Evolutionary conservation across 2,329 filamentous ascomycete genomes (phyloP), one percentile per base, ranked within the genome.

Genomic region (Alternaria triticina): DNA sequence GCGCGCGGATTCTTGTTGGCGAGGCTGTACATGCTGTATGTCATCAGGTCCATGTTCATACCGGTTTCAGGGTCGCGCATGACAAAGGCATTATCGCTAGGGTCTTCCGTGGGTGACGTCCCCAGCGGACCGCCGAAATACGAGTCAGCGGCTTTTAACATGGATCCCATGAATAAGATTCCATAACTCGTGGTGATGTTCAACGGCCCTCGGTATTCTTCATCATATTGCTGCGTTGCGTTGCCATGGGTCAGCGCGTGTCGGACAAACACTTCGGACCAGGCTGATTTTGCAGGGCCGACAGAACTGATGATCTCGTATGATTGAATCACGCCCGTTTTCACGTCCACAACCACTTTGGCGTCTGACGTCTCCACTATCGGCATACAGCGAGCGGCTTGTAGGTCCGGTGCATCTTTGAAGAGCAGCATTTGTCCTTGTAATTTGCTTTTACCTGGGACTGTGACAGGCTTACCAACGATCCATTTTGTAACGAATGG

Each of bases 41-140:
- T 69, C 74, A 78, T 76, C 9, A 77, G 66, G 44, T 78, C 73
- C 71, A 75, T 70, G 55, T 77, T 75, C 3, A 74, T 54, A 1
- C 75, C 74, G 10, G 59, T 22, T 4, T 62, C 43, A 6, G 36
- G 2, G 56, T 76, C 72, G 6, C 73, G 73, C 11, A 76, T 66
- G 23, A 73, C 70, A 56, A 69, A 78, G 0, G 65, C 68, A 30
- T 73, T 33, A 13, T 33, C 30, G 30, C 30, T 27, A 8, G 25
- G 25, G 25, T 27, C 25, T 27, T 27, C 25, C 25, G 25, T 27
- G 25, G 25, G 25, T 27, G 25, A 27, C 25, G 25, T 27, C 25
- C 25, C 25, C 8, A 27, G 25, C 25, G 25, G 25, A 27, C 25
- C 10, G 47, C n/a, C 15, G 8, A n/a, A 17, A 36, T 23, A 10